A percentile compares a stretch with the other conserved stretches of the same genome.
phyloP scores from a whole-genome alignment of 1,284 basidiomycete species.

The Ceratobasidium sp. region DNA sequence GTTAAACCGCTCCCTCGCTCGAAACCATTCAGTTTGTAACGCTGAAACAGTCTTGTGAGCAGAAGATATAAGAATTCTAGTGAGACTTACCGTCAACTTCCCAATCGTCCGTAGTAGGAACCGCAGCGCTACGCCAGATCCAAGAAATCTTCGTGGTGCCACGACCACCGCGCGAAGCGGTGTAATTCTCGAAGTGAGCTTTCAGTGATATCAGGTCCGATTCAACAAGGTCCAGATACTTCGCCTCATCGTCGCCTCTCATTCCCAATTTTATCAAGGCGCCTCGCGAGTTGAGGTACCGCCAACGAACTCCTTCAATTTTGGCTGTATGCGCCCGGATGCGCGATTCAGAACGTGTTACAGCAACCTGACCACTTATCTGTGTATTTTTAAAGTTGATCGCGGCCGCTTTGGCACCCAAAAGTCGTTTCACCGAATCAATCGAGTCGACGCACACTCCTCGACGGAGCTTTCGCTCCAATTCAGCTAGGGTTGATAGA shows the following conservation, averaged over 20 bases:
- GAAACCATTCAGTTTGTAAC: constrained; percentile 22
- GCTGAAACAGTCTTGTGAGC: constrained; percentile 3
- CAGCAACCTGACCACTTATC: not conserved
- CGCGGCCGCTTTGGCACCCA: not conserved
- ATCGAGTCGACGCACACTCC: not conserved
- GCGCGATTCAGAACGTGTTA: not conserved
- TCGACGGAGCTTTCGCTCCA: not conserved
- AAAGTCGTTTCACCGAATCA: constrained; percentile 8
- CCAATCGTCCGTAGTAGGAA: not conserved
- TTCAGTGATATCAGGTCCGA: not conserved
- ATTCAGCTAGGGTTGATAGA: not conserved
- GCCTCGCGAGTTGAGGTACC: not conserved
- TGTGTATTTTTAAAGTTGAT: not conserved
- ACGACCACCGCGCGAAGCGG: not conserved
- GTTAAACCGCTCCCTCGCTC: constrained; percentile 8
- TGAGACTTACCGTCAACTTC: constrained; percentile 6
- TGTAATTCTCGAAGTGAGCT: not conserved
- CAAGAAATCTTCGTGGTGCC: too few species aligned
- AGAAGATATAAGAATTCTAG: not conserved
- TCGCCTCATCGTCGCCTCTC: not conserved
- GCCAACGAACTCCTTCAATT: not conserved
- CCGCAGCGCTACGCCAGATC: too few species aligned
- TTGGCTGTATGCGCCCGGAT: not conserved
- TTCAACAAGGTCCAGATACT: not conserved
- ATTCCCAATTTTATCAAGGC: constrained; percentile 1